phyloP scores from a whole-genome alignment of 2,329 filamentous ascomycete genomes.

The Monilinia fructicola region DNA sequence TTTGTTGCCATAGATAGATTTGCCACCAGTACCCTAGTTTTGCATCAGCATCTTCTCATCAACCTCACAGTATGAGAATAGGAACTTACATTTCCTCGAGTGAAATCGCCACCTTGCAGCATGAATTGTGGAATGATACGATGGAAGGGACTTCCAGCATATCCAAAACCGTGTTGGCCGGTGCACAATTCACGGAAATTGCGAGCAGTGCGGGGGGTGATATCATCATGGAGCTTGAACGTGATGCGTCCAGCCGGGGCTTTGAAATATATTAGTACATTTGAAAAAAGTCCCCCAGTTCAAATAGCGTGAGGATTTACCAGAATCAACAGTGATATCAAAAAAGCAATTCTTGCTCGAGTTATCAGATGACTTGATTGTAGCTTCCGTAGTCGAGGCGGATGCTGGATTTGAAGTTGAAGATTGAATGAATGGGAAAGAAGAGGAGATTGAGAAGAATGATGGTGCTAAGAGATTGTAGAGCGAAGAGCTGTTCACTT shows the following conservation, averaged over 20 bases:
- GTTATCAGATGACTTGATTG: background rate
- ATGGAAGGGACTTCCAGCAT: constrained; percentile 83
- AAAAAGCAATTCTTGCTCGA: constrained; percentile 19
- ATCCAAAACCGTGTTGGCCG: constrained; percentile 76
- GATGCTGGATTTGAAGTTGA: constrained; percentile 7
- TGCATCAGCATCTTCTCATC: constrained; percentile 55
- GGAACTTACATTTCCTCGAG: constrained; percentile 75
- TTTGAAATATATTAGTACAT: background rate
- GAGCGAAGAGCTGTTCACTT: constrained; percentile 8
- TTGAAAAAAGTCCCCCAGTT: too few relatives aligned
- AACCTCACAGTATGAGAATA: background rate
- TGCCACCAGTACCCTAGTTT: constrained; percentile 74
- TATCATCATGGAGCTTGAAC: constrained; percentile 75
- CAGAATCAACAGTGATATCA: constrained; percentile 20
- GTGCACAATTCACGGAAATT: constrained; percentile 96
- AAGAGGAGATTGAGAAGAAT: constrained; percentile 19
- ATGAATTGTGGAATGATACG: constrained; percentile 91
- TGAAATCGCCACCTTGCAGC: constrained; percentile 96
- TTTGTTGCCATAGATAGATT: constrained; percentile 93
- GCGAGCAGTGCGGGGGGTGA: constrained; percentile 94
- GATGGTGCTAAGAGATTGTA: constrained; percentile 16
- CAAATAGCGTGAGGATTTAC: background rate
- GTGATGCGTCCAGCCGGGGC: constrained; percentile 65
- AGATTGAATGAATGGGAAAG: constrained; percentile 12
- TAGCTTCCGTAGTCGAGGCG: background rate